Percentiles rank a stretch among this genome's conserved stretches.
These are phyloP conservation scores for Colletotrichum limetticola DNA, from an alignment of 2,329 filamentous ascomycete genomes.

Conservation along the genomic window DNA sequence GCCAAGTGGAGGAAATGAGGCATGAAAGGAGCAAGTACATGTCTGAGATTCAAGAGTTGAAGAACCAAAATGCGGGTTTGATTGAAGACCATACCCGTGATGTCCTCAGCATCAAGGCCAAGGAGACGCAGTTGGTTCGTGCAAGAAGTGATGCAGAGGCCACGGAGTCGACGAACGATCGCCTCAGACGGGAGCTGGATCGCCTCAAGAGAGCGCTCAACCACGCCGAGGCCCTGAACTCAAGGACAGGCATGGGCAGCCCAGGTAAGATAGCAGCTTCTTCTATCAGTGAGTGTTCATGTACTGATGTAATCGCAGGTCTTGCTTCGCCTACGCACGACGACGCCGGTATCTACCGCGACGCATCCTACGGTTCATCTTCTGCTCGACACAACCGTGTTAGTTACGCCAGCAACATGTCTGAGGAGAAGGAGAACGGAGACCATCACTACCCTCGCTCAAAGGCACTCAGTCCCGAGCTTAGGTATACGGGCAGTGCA, in stretches of 20 bases:
- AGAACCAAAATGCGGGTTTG: conserved; percentile 95
- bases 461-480: conserved; percentile 64
- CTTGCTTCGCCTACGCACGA: conserved; percentile 66
- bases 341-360: conserved; percentile 69
- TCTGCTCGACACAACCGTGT: conserved; percentile 59
- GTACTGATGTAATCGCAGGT: conserved; percentile 39
- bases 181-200: conserved; percentile 88
- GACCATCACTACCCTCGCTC: conserved; percentile 58
- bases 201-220: conserved; percentile 88
- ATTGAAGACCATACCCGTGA: conserved; percentile 98
- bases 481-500: conserved; percentile 61
- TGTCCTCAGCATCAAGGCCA: conserved; percentile 95
- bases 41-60: conserved; percentile 91
- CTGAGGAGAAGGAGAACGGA: conserved; percentile 83
- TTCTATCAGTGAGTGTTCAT: not conserved
- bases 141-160: conserved; percentile 90
- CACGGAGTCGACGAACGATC: conserved; percentile 86
- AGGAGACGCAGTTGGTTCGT: conserved; percentile 95
- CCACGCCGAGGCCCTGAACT: conserved; percentile 64
- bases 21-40: conserved; percentile 83
- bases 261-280: conserved; percentile 37
- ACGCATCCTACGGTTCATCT: conserved; percentile 48
- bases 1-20: conserved; percentile 82
- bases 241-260: conserved; percentile 40
- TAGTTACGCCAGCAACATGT: conserved; percentile 73